Conservation (phyloP, 1,284 basidiomycete species). For the Rugosomyces carneus region DNA sequence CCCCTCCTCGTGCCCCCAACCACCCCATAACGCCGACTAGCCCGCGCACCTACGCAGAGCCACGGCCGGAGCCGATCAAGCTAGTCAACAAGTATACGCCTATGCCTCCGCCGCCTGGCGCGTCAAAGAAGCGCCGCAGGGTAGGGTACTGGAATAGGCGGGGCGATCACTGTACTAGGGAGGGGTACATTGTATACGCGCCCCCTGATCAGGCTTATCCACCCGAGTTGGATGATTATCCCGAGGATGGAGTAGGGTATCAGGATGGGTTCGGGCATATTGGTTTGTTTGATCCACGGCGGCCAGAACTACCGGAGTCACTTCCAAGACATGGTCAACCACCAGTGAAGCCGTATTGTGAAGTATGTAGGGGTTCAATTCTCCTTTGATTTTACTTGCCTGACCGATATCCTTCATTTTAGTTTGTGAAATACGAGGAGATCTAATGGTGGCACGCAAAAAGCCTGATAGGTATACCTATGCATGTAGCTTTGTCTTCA, state of each 20-base stretch:
- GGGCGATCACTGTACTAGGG: slow-evolving; percentile 56
- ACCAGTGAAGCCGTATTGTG: slow-evolving; percentile 49
- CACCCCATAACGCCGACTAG: slow-evolving; percentile 25
- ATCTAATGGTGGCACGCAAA: background rate
- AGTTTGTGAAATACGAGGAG: slow-evolving; percentile 1
- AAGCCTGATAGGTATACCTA: background rate
- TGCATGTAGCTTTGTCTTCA: background rate
- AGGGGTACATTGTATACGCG: slow-evolving; percentile 55
- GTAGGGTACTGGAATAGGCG: slow-evolving; percentile 63
- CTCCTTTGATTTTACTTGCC: slow-evolving; percentile 6
- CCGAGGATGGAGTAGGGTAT: slow-evolving; percentile 45
- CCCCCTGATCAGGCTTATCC: slow-evolving; percentile 48
- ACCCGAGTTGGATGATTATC: slow-evolving; percentile 52
- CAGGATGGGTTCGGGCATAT: slow-evolving; percentile 41
- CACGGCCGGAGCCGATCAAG: slow-evolving; percentile 12
- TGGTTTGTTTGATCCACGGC: slow-evolving; percentile 31
- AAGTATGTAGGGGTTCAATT: slow-evolving; percentile 30
- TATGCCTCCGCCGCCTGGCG: slow-evolving; percentile 8
- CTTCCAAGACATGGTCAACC: slow-evolving; percentile 47
- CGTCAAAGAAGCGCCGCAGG: slow-evolving; percentile 28
- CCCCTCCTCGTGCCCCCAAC: slow-evolving; percentile 3
- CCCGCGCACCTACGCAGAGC: slow-evolving; percentile 8
- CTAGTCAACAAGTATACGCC: slow-evolving; percentile 12
- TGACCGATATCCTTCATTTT: background rate
- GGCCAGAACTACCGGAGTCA: slow-evolving; percentile 53